Conservation (phyloP, 257 asterid genomes). For the Fraxinus excelsior region DNA sequence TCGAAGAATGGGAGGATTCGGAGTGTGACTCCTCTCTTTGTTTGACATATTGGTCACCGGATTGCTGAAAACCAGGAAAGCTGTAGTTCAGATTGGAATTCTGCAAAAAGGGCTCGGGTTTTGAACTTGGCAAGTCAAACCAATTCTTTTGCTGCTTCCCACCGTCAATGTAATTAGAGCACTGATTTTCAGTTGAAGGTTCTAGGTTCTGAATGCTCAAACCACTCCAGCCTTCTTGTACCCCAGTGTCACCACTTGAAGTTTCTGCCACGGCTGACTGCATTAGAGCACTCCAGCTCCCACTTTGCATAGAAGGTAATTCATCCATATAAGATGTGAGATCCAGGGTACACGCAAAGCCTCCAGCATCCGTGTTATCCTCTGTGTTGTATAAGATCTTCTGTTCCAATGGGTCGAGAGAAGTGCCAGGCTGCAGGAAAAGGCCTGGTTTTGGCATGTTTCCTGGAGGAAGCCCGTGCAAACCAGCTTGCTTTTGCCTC, state of each 20-base stretch:
- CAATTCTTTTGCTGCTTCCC: conserved; percentile 52
- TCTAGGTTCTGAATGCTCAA: conserved; percentile 76
- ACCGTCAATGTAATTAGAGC: conserved; percentile 35
- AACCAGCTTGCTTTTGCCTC: conserved; percentile 42
- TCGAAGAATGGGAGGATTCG: conserved; percentile 38
- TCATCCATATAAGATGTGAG: conserved; percentile 32
- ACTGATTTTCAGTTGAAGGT: conserved; percentile 51
- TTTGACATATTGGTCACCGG: conserved; percentile 35
- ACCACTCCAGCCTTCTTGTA: conserved; percentile 89
- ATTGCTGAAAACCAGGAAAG: conserved; percentile 44
- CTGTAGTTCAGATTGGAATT: conserved; percentile 34
- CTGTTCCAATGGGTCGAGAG: conserved; percentile 72
- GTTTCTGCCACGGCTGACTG: conserved; percentile 88
- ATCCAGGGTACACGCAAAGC: conserved; percentile 38
- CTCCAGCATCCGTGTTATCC: conserved; percentile 33
- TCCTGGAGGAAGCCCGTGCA: conserved; percentile 30
- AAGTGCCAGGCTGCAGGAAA: conserved; percentile 35
- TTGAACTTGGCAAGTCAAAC: conserved; percentile 61
- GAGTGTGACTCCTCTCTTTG: conserved; percentile 50
- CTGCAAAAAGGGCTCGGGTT: conserved; percentile 40
- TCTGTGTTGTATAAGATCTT: conserved; percentile 60
- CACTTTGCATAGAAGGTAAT: conserved; percentile 56
- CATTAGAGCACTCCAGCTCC: conserved; percentile 95
- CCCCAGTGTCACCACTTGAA: conserved; percentile 67
- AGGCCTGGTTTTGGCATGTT: conserved; percentile 31